Evolutionary conservation across 164 flowering plant genomes (phyloP), one percentile per base, ranked within the genome.

Genomic region (Buxus sempervirens): DNA sequence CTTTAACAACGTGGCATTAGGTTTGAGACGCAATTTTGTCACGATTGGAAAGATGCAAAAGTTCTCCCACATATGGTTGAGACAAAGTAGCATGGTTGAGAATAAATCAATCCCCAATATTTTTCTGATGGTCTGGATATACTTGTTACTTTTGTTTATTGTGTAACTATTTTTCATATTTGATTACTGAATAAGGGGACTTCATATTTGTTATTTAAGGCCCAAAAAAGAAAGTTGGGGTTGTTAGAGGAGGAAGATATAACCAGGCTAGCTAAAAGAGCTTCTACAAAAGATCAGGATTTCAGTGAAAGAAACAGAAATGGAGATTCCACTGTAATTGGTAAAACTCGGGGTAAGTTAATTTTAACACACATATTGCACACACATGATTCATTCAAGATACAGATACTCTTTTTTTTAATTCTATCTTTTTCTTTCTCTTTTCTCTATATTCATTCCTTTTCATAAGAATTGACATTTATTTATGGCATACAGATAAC

Each of bases 161-260:
- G 7, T 32, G 38, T 32, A 32, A 32, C 38, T 32, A 32, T 32
- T 32, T 32, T 32, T 32, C 38, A 32, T 32, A 45, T 28, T 28
- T 21, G 23, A 32, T 32, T 45, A 19, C 27, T 1, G 9, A 60
- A 20, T 49, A 59, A 49, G 22, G 14, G 5, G 28, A 45, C 16
- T 64, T n/a, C n/a, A 53, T 28, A 20, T 26, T 15, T 62, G 20
- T 38, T 56, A 20, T 32, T 79, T 69, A 73, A 95, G 99, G 96
- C 94, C 32, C 79, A 80, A 68, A 88, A 87, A 83, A 85, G 97
- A 76, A 95, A 92, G 73, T 62, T 90, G 73, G 97, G 96, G 32
- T 68, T 86, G 54, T 58, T 82, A 14, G 94, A 89, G 62, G 81
- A 77, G 63, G 89, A 78, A 76, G 88, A 81, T 60, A 45, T 60